A percentile compares a stretch with the other conserved stretches of the same genome.
phyloP scores from a whole-genome alignment of 768 basidiomycete species.

The Panaeolus cyanescens region DNA sequence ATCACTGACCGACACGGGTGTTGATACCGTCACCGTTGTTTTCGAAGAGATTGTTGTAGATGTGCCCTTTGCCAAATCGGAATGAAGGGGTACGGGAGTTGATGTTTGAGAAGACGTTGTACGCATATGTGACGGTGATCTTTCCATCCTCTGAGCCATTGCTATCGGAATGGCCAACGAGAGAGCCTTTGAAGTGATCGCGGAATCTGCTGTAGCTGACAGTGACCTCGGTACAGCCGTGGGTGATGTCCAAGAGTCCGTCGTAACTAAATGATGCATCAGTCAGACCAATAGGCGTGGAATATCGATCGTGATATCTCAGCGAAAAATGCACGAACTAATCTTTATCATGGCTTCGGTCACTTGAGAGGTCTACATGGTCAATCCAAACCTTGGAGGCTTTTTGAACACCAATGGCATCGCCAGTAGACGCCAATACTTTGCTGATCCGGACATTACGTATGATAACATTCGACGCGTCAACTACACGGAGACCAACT shows the following conservation, averaged over 20 bases:
- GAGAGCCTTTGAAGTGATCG: constrained; percentile 46
- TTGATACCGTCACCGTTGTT: constrained; percentile 45
- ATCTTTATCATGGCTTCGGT: constrained; percentile 46
- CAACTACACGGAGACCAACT: constrained; percentile 45
- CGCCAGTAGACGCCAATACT: constrained; percentile 44
- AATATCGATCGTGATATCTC: no score
- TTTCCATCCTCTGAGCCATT: constrained; percentile 27
- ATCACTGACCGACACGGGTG: constrained; percentile 34
- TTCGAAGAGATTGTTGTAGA: constrained; percentile 47
- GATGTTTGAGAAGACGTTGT: constrained; percentile 43
- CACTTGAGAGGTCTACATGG: constrained; percentile 45
- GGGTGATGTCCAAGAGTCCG: constrained; percentile 46
- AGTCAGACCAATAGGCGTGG: neutral
- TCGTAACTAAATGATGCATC: constrained; percentile 36
- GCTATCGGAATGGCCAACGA: constrained; percentile 44
- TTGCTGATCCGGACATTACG: constrained; percentile 51
- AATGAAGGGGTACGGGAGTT: constrained; percentile 47
- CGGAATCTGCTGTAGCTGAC: constrained; percentile 42
- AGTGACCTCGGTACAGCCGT: constrained; percentile 43
- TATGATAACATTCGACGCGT: constrained; percentile 47
- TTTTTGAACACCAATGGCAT: constrained; percentile 36
- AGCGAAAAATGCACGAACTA: constrained; percentile 21
- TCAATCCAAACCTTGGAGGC: constrained; percentile 45
- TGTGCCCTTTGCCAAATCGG: constrained; percentile 46
- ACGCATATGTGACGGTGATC: constrained; percentile 43